Conservation (phyloP, 306 rosid species). For the Biancaea sappan region DNA sequence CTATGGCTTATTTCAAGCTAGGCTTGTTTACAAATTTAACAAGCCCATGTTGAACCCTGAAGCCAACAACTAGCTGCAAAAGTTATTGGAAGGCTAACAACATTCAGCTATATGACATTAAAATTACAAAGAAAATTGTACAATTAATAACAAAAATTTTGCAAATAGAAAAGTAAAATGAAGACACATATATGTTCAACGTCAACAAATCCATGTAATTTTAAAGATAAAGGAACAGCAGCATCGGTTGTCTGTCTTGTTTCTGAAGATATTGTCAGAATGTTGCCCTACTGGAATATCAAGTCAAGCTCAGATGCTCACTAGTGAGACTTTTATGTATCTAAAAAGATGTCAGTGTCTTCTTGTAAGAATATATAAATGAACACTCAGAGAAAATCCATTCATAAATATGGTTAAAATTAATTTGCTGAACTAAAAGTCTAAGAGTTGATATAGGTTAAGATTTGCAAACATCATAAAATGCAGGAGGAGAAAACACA, state of each 20-base stretch:
- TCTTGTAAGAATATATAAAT: background rate
- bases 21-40: background rate
- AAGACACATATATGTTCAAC: background rate
- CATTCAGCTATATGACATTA: background rate
- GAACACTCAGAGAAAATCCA: background rate
- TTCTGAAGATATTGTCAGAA: background rate
- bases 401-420: background rate
- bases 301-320: background rate
- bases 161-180: background rate
- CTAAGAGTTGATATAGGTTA: background rate
- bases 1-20: background rate
- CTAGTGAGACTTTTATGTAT: background rate
- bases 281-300: background rate
- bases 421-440: background rate
- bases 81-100: too few species aligned
- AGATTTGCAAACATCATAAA: background rate
- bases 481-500: constrained; percentile 12
- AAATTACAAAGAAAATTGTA: background rate
- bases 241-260: constrained; percentile 1
- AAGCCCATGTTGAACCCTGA: background rate
- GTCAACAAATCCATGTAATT: background rate
- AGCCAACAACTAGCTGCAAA: too few species aligned
- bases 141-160: background rate
- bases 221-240: background rate
- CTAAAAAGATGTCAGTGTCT: background rate